These are phyloP conservation scores for Leccinum variabile DNA, from an alignment of 1,284 basidiomycete genomes.

Conservation along the genomic window DNA sequence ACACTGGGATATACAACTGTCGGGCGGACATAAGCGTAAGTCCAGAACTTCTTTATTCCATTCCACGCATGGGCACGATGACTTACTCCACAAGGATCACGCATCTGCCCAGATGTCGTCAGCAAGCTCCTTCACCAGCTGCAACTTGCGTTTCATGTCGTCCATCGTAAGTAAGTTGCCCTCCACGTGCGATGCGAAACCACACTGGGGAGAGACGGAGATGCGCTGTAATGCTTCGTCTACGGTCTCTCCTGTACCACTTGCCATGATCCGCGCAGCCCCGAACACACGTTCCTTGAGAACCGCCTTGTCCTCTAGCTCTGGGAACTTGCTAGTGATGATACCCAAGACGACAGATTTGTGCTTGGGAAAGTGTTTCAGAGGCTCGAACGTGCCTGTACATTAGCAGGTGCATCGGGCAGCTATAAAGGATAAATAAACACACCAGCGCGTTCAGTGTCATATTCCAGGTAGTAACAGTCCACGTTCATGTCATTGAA, in stretches of 20 bases:
- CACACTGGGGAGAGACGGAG: slow-evolving; percentile 73
- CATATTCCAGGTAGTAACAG: slow-evolving; percentile 56
- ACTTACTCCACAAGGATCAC: slow-evolving; percentile 12
- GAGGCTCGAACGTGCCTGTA: neutral
- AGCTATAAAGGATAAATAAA: neutral
- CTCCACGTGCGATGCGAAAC: slow-evolving; percentile 54
- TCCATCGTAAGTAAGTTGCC: slow-evolving; percentile 2
- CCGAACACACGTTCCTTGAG: slow-evolving; percentile 55
- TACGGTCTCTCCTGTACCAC: slow-evolving; percentile 52
- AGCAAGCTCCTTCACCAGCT: slow-evolving; percentile 28
- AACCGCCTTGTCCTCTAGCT: slow-evolving; percentile 57
- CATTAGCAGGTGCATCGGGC: slow-evolving; percentile 9
- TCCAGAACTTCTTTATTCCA: neutral
- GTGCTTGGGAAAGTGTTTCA: neutral
- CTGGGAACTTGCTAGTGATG: slow-evolving; percentile 56
- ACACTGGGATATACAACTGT: neutral
- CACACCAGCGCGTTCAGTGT: neutral
- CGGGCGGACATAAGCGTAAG: neutral
- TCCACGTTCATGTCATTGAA: slow-evolving; percentile 74
- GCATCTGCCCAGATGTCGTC: slow-evolving; percentile 26
- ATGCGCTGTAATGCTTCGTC: slow-evolving; percentile 59
- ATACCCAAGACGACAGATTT: neutral
- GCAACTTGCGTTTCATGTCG: slow-evolving; percentile 29
- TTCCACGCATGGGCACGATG: neutral
- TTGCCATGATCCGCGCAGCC: slow-evolving; percentile 59